A percentile compares a stretch with the other conserved stretches of the same genome.
Conservation (phyloP, 2,329 filamentous ascomycete genomes). For the Hymenoscyphus fraxineus region DNA sequence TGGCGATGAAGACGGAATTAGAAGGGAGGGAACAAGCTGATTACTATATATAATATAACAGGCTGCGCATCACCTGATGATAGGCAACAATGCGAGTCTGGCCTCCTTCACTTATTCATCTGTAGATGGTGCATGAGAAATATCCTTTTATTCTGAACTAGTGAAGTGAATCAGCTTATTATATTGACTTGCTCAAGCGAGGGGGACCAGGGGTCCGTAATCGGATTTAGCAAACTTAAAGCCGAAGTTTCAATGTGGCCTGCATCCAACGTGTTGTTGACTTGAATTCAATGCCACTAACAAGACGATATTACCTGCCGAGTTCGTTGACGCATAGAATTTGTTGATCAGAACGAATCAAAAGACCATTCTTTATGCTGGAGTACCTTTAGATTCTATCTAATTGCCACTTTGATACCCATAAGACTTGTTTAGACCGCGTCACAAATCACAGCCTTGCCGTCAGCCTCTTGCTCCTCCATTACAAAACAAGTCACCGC, state of each 20-base stretch:
- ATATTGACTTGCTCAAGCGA: no score
- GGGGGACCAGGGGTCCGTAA: no score
- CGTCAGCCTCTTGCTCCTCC: conserved; percentile 10
- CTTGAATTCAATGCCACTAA: neutral
- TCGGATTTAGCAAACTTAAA: neutral
- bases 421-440: neutral
- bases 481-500: neutral
- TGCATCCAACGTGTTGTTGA: neutral
- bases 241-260: neutral
- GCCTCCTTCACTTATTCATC: neutral
- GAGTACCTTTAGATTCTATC: neutral
- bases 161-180: no score
- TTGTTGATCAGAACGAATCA: neutral
- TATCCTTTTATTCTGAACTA: no score
- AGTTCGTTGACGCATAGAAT: neutral
- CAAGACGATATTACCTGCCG: neutral
- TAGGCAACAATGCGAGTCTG: neutral
- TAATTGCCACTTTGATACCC: neutral
- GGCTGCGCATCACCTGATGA: neutral
- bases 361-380: neutral
- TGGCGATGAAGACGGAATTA: neutral
- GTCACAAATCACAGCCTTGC: conserved; percentile 9
- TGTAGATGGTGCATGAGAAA: no score
- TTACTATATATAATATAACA: neutral
- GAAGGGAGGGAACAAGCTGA: neutral